Evolutionary conservation across 2,329 filamentous ascomycete species (phyloP), one percentile per base, ranked within the genome.

Genomic region (Triangularia setosa): DNA sequence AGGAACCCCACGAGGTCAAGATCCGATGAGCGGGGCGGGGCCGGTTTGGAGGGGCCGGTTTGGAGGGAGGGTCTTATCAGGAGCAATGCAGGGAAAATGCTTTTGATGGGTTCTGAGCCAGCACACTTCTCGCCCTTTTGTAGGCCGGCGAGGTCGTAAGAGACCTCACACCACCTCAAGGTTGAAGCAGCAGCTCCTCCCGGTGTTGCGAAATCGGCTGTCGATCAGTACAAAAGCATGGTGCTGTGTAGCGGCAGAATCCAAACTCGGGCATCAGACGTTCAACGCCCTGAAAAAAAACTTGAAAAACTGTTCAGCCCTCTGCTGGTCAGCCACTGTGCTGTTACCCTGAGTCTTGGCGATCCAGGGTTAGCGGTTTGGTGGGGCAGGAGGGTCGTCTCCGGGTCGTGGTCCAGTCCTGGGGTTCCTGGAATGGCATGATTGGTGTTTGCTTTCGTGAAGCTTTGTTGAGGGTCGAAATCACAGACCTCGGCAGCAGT

Each of bases 181-280:
- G 33, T 24, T 40, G 57, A 59, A 59, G 57, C 57, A 40, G 40
- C 40, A 59, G 57, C 57, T 40, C 21, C 30, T 59, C 27, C 40
- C 40, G 18, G 23, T 33, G 57, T 24, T 59, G 57, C 57, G 57
- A 59, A 40, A 59, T 59, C 57, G 57, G 57, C 28, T 24, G 30
- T 23, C 24, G 57, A 59, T 59, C 57, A 59, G 48, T 25, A 24
- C 21, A 21, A 59, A 44, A 59, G 33, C 21, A 59, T 59, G 33
- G 27, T 59, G 28, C 23, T 40, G 57, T 24, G 23, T 59, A 24
- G 30, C 21, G 57, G 53, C 53, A 55, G 53, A 28, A 55, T 25
- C 53, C 23, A 55, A 55, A 55, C 53, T 55, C 25, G 53, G 23
- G 11, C 33, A 7, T n/a, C 33, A 54, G 48, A 54, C n/a, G 30